Conservation (phyloP, 106 monocot species). For the Posidonia australis region DNA sequence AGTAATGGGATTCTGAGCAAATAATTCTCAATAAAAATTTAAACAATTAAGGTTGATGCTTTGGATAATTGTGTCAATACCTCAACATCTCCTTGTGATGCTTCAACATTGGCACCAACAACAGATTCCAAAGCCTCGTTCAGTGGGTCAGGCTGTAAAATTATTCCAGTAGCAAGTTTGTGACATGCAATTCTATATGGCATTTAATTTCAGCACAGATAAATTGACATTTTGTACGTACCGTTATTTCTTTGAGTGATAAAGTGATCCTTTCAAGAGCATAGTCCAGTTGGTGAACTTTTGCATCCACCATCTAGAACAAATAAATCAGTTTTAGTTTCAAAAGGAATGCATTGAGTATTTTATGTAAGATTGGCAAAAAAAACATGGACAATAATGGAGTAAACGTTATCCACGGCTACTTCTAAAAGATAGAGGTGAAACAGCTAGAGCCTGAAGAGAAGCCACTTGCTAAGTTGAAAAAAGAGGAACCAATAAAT, state of each 20-base stretch:
- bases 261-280: conserved; percentile 61
- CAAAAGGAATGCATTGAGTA: not conserved
- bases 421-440: too few relatives aligned
- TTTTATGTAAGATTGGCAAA: too few relatives aligned
- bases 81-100: conserved; percentile 60
- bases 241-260: conserved; percentile 78
- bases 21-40: not conserved
- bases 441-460: too few relatives aligned
- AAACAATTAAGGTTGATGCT: not conserved
- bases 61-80: conserved; percentile 22
- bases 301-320: conserved; percentile 69
- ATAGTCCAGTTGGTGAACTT: conserved; percentile 86
- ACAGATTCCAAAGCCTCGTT: conserved; percentile 64
- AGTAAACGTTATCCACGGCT: too few relatives aligned
- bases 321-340: conserved; percentile 2
- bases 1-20: not conserved
- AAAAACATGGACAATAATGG: not conserved
- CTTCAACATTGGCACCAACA: conserved; percentile 49
- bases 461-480: too few relatives aligned
- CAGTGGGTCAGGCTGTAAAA: conserved; percentile 69
- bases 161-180: not conserved
- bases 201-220: not conserved
- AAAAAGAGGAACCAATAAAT: too few relatives aligned
- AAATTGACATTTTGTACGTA: conserved; percentile 13
- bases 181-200: not conserved